Base-by-base conservation (phyloP, 768 basidiomycete genomes). In the Boletales sp. region DNA sequence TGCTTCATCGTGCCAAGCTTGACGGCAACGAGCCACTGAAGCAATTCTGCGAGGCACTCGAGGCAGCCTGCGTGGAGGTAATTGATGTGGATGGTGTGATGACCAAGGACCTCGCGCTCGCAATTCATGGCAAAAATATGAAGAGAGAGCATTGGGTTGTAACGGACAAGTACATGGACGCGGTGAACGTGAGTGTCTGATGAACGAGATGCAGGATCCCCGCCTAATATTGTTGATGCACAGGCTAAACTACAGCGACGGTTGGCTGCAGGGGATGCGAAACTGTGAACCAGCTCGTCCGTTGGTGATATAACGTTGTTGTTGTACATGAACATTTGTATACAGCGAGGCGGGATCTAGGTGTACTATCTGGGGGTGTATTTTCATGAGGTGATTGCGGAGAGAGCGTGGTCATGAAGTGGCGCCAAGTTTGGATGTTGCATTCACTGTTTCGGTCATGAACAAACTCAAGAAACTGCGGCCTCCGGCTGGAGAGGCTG, bases 131-230 rank as follows among this genome's bases (percentile, higher is more conserved):
- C 34, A 88, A 87, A 77, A 68, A 81, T 56, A 83, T 95, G 90
- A 83, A 86, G 75, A 78, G 94, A 60, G 92, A 94, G 60, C 89
- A 97, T 71, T 98, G 94, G 91, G 95, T 96, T n/a, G 72, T 93
- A 21, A 97, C 94, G 4, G 84, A 91, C 67, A 87, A 79, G 40
- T 96, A 95, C 65, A 86, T 96, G 90, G 90, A 94, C 70, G 81
- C 85, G 44, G 93, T 95, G 42, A 90, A 92, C 65, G 91, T 90
- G 58, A 68, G 82, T 75, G 0, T n/a, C 15, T 34, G 30, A 32
- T 42, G 30, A 17, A 12, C 14, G 48, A 13, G 14, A n/a, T 33
- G 25, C 36, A 14, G n/a, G 10, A 21, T n/a, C 33, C 18, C 15
- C 36, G 14, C 34, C 8, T 5, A 28, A 28, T 28, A 21, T 25